Conservation (phyloP, 768 basidiomycete species). For the Mycena olivaceomarginata region DNA sequence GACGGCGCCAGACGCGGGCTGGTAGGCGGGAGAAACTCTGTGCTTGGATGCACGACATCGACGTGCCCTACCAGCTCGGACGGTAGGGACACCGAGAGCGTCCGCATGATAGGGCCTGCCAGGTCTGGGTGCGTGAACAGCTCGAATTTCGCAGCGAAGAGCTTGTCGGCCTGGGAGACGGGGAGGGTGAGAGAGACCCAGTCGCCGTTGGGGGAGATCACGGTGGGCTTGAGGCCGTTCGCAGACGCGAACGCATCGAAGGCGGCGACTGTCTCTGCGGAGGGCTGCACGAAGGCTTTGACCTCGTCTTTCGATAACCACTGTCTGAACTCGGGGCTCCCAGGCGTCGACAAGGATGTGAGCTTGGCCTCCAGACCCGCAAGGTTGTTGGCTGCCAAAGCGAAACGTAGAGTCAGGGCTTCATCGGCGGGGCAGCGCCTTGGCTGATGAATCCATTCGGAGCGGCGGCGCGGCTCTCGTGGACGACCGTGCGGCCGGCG, state of each 20-base stretch:
- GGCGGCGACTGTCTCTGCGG: slow-evolving; percentile 4
- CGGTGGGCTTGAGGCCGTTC: slow-evolving; percentile 3
- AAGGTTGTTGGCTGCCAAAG: slow-evolving; percentile 11
- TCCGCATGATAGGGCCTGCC: slow-evolving; percentile 1
- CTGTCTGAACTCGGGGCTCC: slow-evolving; percentile 13
- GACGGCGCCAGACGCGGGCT: not conserved
- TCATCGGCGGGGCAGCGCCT: slow-evolving; percentile 1
- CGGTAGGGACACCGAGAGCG: slow-evolving; percentile 29
- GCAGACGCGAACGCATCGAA: slow-evolving; percentile 30
- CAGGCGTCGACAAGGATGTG: slow-evolving; percentile 9
- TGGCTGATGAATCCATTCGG: slow-evolving; percentile 13
- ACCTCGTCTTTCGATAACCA: slow-evolving; percentile 29
- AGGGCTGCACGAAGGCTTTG: slow-evolving; percentile 29
- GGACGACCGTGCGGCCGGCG: not conserved
- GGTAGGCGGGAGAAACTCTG: slow-evolving; percentile 10
- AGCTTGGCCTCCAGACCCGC: slow-evolving; percentile 21
- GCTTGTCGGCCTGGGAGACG: slow-evolving; percentile 26
- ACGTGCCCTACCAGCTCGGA: slow-evolving; percentile 22
- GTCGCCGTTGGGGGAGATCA: slow-evolving; percentile 20
- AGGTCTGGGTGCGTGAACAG: slow-evolving; percentile 7
- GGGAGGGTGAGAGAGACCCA: slow-evolving; percentile 21
- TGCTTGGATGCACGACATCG: slow-evolving; percentile 8
- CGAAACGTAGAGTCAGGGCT: slow-evolving; percentile 2
- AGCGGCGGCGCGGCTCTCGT: slow-evolving; percentile 5
- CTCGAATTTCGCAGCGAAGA: slow-evolving; percentile 16